phyloP scores from a whole-genome alignment of 352 stramenopile genomes.

The Globisporangium rhizosaccharum region DNA sequence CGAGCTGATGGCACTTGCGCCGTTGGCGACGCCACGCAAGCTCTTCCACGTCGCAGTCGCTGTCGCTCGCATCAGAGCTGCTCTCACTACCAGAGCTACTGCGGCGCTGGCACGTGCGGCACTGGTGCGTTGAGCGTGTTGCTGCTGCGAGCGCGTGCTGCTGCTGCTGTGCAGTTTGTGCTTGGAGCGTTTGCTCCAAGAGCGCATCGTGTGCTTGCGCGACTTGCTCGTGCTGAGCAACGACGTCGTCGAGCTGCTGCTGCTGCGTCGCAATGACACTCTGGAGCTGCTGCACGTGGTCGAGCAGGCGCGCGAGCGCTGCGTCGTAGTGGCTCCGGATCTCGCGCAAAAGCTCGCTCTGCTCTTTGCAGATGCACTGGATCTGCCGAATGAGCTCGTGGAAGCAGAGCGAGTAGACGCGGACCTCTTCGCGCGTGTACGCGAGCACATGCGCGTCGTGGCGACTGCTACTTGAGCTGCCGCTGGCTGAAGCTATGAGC shows the following conservation, averaged over 20 bases:
- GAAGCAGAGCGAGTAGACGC: constrained; percentile 70
- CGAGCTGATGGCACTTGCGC: constrained; percentile 13
- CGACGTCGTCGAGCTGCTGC: constrained; percentile 17
- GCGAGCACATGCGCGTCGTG: constrained; percentile 17
- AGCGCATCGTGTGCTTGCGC: constrained; percentile 21
- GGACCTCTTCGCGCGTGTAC: constrained; percentile 50
- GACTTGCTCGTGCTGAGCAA: constrained; percentile 8
- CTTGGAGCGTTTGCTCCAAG: constrained; percentile 4
- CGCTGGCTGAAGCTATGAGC: neutral
- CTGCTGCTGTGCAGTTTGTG: constrained; percentile 4
- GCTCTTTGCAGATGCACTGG: constrained; percentile 71
- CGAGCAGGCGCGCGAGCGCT: constrained; percentile 20
- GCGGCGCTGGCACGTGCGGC: neutral
- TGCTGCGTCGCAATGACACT: constrained; percentile 23
- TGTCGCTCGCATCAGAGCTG: neutral
- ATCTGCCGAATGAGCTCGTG: constrained; percentile 72
- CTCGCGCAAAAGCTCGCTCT: constrained; percentile 63
- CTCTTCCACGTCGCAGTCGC: constrained; percentile 24
- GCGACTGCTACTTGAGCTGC: neutral
- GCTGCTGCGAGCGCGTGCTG: neutral
- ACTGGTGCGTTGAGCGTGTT: neutral
- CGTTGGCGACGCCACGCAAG: constrained; percentile 31
- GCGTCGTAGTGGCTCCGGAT: constrained; percentile 49
- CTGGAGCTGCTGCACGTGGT: constrained; percentile 15
- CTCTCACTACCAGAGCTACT: neutral